Evolutionary conservation across 805 yeast genomes (phyloP).

Genomic region (Kodamaea laetipori): DNA sequence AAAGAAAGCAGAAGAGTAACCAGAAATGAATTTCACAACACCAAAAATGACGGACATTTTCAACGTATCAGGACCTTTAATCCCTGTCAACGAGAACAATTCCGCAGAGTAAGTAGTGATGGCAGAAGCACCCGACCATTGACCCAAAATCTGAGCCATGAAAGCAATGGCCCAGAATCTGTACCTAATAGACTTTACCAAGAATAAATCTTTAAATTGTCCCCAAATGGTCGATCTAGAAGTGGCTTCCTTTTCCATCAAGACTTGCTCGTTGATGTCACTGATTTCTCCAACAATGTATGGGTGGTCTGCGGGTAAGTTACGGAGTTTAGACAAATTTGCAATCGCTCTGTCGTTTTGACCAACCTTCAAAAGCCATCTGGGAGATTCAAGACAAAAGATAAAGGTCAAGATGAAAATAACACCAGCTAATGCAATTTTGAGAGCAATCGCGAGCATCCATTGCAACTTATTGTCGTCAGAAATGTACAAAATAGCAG

Average conservation of each 20-base stretch:
- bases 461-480: constrained; percentile 31
- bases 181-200: constrained; percentile 36
- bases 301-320: constrained; percentile 35
- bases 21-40: constrained; percentile 51
- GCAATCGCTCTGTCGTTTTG: constrained; percentile 32
- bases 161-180: constrained; percentile 46
- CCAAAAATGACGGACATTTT: constrained; percentile 50
- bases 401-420: constrained; percentile 34
- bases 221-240: constrained; percentile 16
- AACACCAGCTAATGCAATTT: constrained; percentile 42
- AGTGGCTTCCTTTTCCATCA: constrained; percentile 27
- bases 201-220: constrained; percentile 34
- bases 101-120: constrained; percentile 59
- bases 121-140: constrained; percentile 31
- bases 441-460: constrained; percentile 41
- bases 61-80: constrained; percentile 21
- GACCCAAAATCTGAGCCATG: constrained; percentile 20
- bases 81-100: constrained; percentile 25
- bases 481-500: constrained; percentile 45
- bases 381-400: constrained; percentile 36
- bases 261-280: constrained; percentile 41
- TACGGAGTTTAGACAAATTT: constrained; percentile 37
- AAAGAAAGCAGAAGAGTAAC: constrained; percentile 54
- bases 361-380: constrained; percentile 38
- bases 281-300: constrained; percentile 47